Base-by-base conservation (phyloP, 139 green algal genomes). In the Chlamydomonas eustigma region DNA sequence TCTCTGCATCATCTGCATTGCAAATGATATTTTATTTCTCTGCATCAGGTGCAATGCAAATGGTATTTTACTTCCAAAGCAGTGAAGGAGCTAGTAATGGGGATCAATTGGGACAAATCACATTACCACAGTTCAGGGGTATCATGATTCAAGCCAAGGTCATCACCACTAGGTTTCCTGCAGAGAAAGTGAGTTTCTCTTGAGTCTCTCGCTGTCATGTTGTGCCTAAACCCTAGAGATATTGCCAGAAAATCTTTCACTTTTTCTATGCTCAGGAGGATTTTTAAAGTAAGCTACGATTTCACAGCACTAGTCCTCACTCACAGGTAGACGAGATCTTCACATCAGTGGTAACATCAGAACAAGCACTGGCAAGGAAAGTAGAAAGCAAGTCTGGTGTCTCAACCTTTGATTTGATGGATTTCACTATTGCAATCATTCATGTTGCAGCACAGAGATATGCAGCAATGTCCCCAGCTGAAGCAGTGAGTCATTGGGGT, bases 391-490 rank as follows among this genome's bases (percentile, higher is more conserved):
- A 85, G 77, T 84, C 65, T 31, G 81, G 76, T 33, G 78, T 81
- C 44, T 80, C 78, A 25, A 83, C 78, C 22, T 85, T 92, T 38
- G 84, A 85, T 39, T 73, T 92, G 64, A 76, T 84, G 22, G 88
- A 91, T 75, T 91, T 93, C 79, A 74, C 91, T 64, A 52, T 91
- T 37, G 85, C 75, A 2, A 64, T 90, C 4, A 71, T 90, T 37
- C 81, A 88, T 32, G 77, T 89, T n/a, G 78, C 87, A 18, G 63
- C 87, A n/a, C 50, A 79, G 8, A 51, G 80, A 36, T 87, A 79
- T 70, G 75, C 81, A 1, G 64, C 78, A n/a, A 68, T 68, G 52
- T 31, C 12, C 12, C 52, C 32, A 58, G 44, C 44, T 73, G 5
- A 73, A 4, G 8, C 24, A 73, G 65, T 58, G 18, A 58, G 44